Base-by-base conservation (phyloP, 2,329 filamentous ascomycete genomes). In the Bipolaris victoriae region DNA sequence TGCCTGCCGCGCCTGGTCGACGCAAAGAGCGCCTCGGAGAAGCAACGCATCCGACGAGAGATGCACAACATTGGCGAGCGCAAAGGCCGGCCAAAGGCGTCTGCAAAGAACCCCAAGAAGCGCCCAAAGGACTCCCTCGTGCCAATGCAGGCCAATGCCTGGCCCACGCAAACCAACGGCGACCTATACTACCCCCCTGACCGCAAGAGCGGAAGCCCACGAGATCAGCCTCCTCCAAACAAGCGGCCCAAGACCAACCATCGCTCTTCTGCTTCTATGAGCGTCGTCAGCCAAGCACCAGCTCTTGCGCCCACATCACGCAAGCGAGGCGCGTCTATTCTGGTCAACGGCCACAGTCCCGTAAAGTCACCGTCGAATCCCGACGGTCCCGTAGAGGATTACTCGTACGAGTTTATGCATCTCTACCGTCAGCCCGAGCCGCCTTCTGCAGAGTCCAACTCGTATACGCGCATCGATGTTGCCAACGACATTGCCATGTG, bases 211-310 rank as follows among this genome's bases (percentile, higher is more conserved):
- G 80, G 78, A 59, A 81, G 79, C 66, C 78, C 81, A 33, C 79
- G 81, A 69, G 84, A 86, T 61, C 79, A 80, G 35, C 78, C 78
- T n/a, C 87, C 87, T 41, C 85, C 89, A 2, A 76, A 86, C 37
- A 97, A 97, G 77, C 92, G 92, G 69, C 75, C 88, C 1, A 97
- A 96, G 77, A 88, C 84, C n/a, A 87, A 84, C 46, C 94, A 97
- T 79, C 90, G 90, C 62, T 78, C 90, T 0, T 92, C 88, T 31
- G 88, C 89, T 57, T 96, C 93, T 1, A 80, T 91, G 62, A 88
- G 86, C 66, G 89, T 88, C n/a, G 81, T 88, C 49, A 82, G 86
- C 24, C 80, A 85, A 43, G 86, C 89, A 67, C 85, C 88, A 57
- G 87, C 86, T 57, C 84, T 90, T 52, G 84, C 84, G 2, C 84